phyloP scores from a whole-genome alignment of 768 basidiomycete genomes.

The Agrocybe praecox region DNA sequence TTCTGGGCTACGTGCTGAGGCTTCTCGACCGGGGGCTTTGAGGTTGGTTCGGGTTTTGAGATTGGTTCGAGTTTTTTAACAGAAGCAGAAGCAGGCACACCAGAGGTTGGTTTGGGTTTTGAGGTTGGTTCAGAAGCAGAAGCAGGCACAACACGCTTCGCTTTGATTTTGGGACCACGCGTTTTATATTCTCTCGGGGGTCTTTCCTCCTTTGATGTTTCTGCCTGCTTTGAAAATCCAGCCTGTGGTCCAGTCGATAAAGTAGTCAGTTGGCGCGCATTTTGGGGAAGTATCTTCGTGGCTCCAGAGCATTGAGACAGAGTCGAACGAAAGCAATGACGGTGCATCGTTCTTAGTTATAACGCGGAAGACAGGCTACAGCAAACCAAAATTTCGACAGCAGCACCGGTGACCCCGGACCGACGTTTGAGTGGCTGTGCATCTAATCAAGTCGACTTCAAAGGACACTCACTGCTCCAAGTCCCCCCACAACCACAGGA shows the following conservation, averaged over 20 bases:
- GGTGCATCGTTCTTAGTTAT: constrained; percentile 5
- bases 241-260: neutral
- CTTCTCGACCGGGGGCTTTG: neutral
- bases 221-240: neutral
- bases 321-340: constrained; percentile 14
- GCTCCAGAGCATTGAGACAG: constrained; percentile 2
- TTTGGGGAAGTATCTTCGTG: neutral
- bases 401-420: neutral
- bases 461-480: no score
- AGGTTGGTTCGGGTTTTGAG: neutral
- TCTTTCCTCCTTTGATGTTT: neutral
- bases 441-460: neutral
- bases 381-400: neutral
- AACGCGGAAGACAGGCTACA: neutral
- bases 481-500: no score
- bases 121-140: no score
- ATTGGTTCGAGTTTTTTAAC: no score
- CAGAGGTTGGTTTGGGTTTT: no score
- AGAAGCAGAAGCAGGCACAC: no score
- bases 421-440: neutral
- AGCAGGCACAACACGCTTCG: no score
- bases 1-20: neutral
- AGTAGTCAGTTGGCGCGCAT: neutral
- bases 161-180: neutral
- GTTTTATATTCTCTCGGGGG: neutral